These are phyloP conservation scores for Trichophyton simii DNA, from an alignment of 2,329 filamentous ascomycete genomes.

Conservation along the genomic window DNA sequence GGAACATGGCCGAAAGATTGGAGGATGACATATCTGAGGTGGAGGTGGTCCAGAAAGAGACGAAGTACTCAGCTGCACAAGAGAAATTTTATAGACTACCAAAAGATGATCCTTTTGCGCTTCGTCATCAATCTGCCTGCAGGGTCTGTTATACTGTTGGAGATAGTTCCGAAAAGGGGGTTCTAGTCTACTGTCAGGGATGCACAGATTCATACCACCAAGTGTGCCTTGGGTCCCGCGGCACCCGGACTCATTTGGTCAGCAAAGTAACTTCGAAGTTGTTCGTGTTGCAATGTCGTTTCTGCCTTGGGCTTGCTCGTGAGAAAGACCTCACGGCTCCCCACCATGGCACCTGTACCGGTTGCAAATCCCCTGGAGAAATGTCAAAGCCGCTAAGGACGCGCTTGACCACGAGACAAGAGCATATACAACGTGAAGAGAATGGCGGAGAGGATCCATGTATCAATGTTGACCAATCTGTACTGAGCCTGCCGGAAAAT, in stretches of 20 bases:
- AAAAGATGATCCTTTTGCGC: slow-evolving; percentile 52
- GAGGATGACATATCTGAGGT: slow-evolving; percentile 37
- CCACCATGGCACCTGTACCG: slow-evolving; percentile 56
- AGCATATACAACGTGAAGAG: slow-evolving; percentile 68
- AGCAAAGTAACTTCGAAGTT: slow-evolving; percentile 67
- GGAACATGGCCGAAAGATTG: slow-evolving; percentile 35
- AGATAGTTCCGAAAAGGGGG: slow-evolving; percentile 45
- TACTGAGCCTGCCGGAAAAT: slow-evolving; percentile 63
- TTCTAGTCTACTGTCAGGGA: slow-evolving; percentile 77
- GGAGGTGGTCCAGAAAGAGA: slow-evolving; percentile 6
- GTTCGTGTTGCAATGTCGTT: slow-evolving; percentile 82
- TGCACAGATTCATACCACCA: slow-evolving; percentile 78
- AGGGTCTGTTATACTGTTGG: slow-evolving; percentile 53
- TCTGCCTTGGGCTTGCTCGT: slow-evolving; percentile 57
- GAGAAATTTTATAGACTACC: slow-evolving; percentile 59
- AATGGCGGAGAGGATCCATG: slow-evolving; percentile 71
- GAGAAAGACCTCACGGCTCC: slow-evolving; percentile 61
- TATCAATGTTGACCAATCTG: slow-evolving; percentile 45
- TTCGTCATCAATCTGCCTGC: slow-evolving; percentile 58
- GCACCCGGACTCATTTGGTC: slow-evolving; percentile 67
- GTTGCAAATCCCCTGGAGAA: slow-evolving; percentile 51
- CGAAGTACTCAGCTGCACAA: slow-evolving; percentile 41
- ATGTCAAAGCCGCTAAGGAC: slow-evolving; percentile 65
- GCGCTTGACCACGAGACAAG: slow-evolving; percentile 61
- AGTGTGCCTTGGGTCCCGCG: slow-evolving; percentile 62